Conservation (phyloP, 164 flowering plant genomes). For the Magnolia kwangsiensis region DNA sequence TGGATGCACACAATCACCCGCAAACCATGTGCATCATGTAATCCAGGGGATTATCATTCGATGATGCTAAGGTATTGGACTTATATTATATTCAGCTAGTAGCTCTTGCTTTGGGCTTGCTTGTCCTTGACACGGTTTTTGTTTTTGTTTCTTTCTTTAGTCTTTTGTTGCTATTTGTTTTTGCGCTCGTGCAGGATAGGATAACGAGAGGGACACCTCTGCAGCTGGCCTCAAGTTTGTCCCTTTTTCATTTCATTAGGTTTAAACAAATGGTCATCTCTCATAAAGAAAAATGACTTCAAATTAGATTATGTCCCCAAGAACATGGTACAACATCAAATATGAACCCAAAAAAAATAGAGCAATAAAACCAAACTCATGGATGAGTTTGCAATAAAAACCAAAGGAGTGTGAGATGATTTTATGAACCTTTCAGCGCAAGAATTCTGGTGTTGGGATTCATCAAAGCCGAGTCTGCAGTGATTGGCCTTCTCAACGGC, state of each 20-base stretch:
- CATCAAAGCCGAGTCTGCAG: slow-evolving; percentile 99
- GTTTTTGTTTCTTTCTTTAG: too few relatives aligned
- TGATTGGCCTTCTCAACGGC: slow-evolving; percentile 95
- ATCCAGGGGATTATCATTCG: too few relatives aligned
- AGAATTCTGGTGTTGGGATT: slow-evolving; percentile 90
- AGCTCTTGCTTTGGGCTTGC: too few relatives aligned
- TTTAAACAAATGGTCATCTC: too few relatives aligned
- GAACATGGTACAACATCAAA: neutral
- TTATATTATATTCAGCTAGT: too few relatives aligned
- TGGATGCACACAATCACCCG: too few relatives aligned
- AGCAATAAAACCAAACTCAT: neutral
- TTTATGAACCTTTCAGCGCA: slow-evolving; percentile 79
- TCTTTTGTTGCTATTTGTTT: neutral
- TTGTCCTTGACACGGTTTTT: too few relatives aligned
- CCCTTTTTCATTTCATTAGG: too few relatives aligned
- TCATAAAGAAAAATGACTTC: neutral
- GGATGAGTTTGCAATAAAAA: neutral
- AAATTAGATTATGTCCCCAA: neutral
- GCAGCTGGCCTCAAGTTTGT: too few relatives aligned
- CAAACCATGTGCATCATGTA: too few relatives aligned
- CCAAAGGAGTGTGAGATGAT: neutral
- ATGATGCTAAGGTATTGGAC: too few relatives aligned
- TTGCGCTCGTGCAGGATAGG: neutral
- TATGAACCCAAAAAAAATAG: neutral
- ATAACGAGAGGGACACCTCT: neutral